Conservation (phyloP, 2,329 filamentous ascomycete genomes). For the Alternaria infectoria region DNA sequence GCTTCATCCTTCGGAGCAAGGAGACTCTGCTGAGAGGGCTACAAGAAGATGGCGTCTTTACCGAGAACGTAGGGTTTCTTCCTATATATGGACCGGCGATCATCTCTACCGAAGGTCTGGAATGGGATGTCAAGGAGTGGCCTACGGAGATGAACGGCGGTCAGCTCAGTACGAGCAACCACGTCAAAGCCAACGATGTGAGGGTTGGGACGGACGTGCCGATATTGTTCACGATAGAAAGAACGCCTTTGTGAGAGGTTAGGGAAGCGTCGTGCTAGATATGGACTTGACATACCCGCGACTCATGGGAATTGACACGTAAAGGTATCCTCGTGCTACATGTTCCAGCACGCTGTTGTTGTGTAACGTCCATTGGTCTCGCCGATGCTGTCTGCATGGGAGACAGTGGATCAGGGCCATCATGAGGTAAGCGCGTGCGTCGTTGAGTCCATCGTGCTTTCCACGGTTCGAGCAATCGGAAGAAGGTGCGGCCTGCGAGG, state of each 20-base stretch:
- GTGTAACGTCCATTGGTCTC: not conserved
- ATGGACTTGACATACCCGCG: not conserved
- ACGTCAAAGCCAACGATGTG: slow-evolving; percentile 51
- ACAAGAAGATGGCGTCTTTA: slow-evolving; percentile 61
- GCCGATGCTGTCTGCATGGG: not conserved
- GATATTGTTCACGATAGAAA: slow-evolving; percentile 58
- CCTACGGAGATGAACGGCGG: slow-evolving; percentile 60
- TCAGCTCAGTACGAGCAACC: slow-evolving; percentile 59
- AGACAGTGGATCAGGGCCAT: not conserved
- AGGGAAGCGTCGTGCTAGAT: not conserved
- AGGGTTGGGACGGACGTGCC: slow-evolving; percentile 50
- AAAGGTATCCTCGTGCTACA: not conserved
- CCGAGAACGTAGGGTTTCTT: slow-evolving; percentile 82
- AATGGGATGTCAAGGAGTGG: slow-evolving; percentile 92
- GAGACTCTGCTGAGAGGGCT: slow-evolving; percentile 72
- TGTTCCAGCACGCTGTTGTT: not conserved
- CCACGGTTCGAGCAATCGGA: not conserved
- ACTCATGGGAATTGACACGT: not conserved
- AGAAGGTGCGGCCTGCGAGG: not conserved
- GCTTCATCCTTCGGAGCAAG: slow-evolving; percentile 77
- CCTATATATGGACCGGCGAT: slow-evolving; percentile 78
- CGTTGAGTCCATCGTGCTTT: not conserved
- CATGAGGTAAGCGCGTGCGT: not conserved
- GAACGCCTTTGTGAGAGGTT: slow-evolving; percentile 12
- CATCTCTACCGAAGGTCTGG: slow-evolving; percentile 81